These are phyloP conservation scores for Monosporascus ibericus DNA, from an alignment of 2,329 filamentous ascomycete genomes.

Conservation along the genomic window DNA sequence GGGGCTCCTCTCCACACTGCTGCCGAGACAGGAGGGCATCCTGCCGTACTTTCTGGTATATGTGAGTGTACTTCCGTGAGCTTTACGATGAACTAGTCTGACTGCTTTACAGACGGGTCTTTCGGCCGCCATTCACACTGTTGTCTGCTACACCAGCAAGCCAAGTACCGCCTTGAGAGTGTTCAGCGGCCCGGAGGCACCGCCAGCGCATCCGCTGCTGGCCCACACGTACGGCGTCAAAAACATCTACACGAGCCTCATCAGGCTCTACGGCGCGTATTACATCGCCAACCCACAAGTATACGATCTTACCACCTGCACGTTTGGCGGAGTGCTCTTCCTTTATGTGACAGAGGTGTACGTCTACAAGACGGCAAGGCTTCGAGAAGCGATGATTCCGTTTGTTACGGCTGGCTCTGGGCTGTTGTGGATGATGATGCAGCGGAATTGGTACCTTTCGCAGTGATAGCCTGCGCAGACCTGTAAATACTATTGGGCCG, in stretches of 20 bases:
- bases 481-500: too few relatives aligned
- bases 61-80: slow-evolving; percentile 10
- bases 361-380: slow-evolving; percentile 18
- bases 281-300: slow-evolving; percentile 24
- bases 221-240: slow-evolving; percentile 30
- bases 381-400: slow-evolving; percentile 16
- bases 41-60: slow-evolving; percentile 25
- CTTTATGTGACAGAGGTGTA: slow-evolving; percentile 23
- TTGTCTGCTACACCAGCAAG: slow-evolving; percentile 22
- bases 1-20: slow-evolving; percentile 2
- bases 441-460: slow-evolving; percentile 16
- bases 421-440: slow-evolving; percentile 20
- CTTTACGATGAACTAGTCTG: not conserved
- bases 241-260: slow-evolving; percentile 29
- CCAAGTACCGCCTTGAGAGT: slow-evolving; percentile 10
- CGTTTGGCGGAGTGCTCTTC: slow-evolving; percentile 26
- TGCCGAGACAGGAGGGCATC: slow-evolving; percentile 15
- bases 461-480: too few relatives aligned
- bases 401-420: slow-evolving; percentile 13
- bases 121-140: slow-evolving; percentile 17
- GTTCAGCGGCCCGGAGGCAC: slow-evolving; percentile 25
- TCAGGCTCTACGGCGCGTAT: slow-evolving; percentile 29
- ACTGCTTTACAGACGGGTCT: slow-evolving; percentile 10
- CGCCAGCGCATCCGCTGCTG: slow-evolving; percentile 19
- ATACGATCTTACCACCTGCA: slow-evolving; percentile 25